A percentile compares a stretch with the other conserved stretches of the same genome.
Conservation (phyloP, 768 basidiomycete genomes). For the Tulasnella sp. region DNA sequence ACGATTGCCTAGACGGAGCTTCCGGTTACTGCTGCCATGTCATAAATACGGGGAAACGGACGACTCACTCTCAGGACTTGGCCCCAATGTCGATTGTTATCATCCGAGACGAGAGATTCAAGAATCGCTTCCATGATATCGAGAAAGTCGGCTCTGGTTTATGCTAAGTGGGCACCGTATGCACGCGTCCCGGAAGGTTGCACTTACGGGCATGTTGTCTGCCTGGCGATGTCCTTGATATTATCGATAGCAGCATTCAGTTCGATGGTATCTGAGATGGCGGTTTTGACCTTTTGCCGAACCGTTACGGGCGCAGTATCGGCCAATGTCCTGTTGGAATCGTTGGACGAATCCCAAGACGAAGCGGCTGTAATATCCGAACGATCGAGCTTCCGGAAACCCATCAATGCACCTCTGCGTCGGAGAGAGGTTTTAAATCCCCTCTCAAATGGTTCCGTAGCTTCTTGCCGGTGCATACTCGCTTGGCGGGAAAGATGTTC, state of each 20-base stretch:
- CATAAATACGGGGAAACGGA: background rate
- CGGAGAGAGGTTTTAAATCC: background rate
- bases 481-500: background rate
- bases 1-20: constrained; percentile 10
- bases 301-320: background rate
- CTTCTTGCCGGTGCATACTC: background rate
- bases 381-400: constrained; percentile 2
- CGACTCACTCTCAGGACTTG: constrained; percentile 22
- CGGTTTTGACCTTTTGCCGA: constrained; percentile 13
- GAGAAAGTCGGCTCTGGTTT: constrained; percentile 23
- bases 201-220: constrained; percentile 30
- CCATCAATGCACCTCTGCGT: constrained; percentile 15
- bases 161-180: background rate
- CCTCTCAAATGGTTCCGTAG: background rate
- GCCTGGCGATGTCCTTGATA: constrained; percentile 25
- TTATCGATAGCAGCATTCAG: constrained; percentile 12
- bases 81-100: constrained; percentile 24
- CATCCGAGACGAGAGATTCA: constrained; percentile 22
- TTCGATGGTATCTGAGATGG: constrained; percentile 16
- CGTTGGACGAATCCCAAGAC: background rate
- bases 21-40: background rate
- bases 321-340: background rate
- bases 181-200: background rate
- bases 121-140: constrained; percentile 32
- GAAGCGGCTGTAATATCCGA: background rate